phyloP scores from a whole-genome alignment of 805 yeast species.

The Brettanomyces nanus region DNA sequence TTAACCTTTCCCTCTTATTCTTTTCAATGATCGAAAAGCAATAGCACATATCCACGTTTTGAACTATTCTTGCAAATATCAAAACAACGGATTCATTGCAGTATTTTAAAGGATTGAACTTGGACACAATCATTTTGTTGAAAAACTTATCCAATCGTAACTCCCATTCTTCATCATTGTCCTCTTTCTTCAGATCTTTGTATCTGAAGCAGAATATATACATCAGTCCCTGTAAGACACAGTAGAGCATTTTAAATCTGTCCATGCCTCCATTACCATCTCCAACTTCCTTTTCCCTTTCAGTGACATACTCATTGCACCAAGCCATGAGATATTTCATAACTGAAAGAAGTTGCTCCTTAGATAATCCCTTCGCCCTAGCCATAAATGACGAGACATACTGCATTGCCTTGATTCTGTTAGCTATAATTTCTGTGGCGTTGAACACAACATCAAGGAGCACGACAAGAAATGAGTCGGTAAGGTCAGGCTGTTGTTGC shows the following conservation, averaged over 20 bases:
- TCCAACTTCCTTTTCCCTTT: slow-evolving; percentile 73
- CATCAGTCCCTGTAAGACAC: slow-evolving; percentile 82
- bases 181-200: slow-evolving; percentile 33
- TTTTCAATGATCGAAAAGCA: slow-evolving; percentile 90
- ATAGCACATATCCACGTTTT: slow-evolving; percentile 81
- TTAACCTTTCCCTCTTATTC: slow-evolving; percentile 65
- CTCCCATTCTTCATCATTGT: slow-evolving; percentile 51
- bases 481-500: slow-evolving; percentile 72
- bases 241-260: slow-evolving; percentile 79
- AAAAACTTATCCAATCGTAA: slow-evolving; percentile 77
- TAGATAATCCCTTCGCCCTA: slow-evolving; percentile 66
- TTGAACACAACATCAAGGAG: slow-evolving; percentile 79
- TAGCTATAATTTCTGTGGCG: slow-evolving; percentile 58
- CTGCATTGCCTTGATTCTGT: slow-evolving; percentile 83
- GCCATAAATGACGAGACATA: slow-evolving; percentile 87
- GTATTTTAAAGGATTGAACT: slow-evolving; percentile 87
- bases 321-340: slow-evolving; percentile 77
- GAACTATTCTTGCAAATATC: slow-evolving; percentile 89
- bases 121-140: slow-evolving; percentile 75
- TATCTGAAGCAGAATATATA: slow-evolving; percentile 91
- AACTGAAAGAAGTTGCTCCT: slow-evolving; percentile 70
- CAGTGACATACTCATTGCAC: slow-evolving; percentile 73
- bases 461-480: slow-evolving; percentile 76
- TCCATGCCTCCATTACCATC: slow-evolving; percentile 56
- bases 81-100: slow-evolving; percentile 90